Percentiles rank a stretch among this genome's conserved stretches.
phyloP scores from a whole-genome alignment of 208 protist genomes.

The Novymonas esmeraldas region DNA sequence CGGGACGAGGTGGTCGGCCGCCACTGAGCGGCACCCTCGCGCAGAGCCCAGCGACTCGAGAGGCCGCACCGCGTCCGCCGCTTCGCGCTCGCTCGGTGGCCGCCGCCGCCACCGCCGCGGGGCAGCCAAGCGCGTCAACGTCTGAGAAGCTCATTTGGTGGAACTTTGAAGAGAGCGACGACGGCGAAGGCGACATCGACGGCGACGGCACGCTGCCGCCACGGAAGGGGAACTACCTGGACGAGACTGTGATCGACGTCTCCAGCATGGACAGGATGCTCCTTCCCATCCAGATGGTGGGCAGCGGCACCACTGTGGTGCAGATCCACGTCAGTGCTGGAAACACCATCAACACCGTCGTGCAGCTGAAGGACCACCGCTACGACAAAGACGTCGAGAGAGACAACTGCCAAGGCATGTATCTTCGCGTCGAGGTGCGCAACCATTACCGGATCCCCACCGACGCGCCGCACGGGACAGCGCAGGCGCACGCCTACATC shows the following conservation, averaged over 20 bases:
- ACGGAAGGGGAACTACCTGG: not conserved
- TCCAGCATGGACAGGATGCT: slow-evolving; percentile 1
- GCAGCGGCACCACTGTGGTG: slow-evolving; percentile 33
- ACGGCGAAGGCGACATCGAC: not conserved
- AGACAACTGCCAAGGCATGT: slow-evolving; percentile 50
- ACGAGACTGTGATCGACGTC: slow-evolving; percentile 10
- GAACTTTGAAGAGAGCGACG: too few relatives aligned
- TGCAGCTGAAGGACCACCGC: slow-evolving; percentile 49
- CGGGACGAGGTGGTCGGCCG: too few relatives aligned
- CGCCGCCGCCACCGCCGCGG: too few relatives aligned
- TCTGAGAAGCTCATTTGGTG: too few relatives aligned
- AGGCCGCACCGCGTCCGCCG: too few relatives aligned
- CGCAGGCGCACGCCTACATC: slow-evolving; percentile 5
- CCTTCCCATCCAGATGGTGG: slow-evolving; percentile 27
- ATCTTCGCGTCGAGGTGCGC: slow-evolving; percentile 47
- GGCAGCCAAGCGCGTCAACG: too few relatives aligned
- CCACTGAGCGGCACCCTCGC: too few relatives aligned
- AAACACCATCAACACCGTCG: slow-evolving; percentile 43
- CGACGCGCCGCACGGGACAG: not conserved
- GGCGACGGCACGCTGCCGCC: not conserved
- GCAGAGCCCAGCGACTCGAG: too few relatives aligned
- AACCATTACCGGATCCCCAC: not conserved
- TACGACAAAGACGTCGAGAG: slow-evolving; percentile 40
- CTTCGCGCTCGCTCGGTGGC: too few relatives aligned
- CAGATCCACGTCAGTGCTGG: slow-evolving; percentile 34